Evolutionary conservation across 352 stramenopile genomes (phyloP), one percentile per base, ranked within the genome.

Genomic region (Globisporangium orthogonon): DNA sequence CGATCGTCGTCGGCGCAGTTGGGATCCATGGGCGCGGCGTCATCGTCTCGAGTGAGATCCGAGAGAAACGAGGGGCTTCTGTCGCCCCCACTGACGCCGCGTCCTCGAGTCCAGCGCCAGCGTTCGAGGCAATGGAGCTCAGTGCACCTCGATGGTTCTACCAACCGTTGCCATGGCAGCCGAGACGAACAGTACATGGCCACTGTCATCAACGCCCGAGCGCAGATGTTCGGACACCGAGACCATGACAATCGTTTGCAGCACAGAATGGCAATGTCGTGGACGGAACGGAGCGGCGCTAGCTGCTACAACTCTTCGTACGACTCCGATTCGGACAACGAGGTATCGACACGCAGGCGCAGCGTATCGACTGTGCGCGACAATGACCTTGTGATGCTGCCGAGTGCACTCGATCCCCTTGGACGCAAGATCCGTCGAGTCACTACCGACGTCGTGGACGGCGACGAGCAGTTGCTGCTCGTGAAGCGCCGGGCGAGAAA

Each of bases 401-500:
- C 76, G 15, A 89, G 74, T 47, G 53, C 72, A 18, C 58, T 89
- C 44, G 78, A 82, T 47, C 67, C 78, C 17, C 70, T 67, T 0
- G 76, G 78, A 0, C 68, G 62, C 52, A 83, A 75, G 39, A 82
- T 87, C 46, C 76, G 76, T 0, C 73, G 67, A 15, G 67, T 89
- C 35, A 72, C 69, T 51, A 86, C 73, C 7, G 62, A 78, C 43
- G 56, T 74, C 11, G 60, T 86, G 18, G 70, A 85, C 50, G 47
- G 62, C 31, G 61, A 86, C 31, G 78, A 88, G 52, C 73, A 83
- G 44, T 60, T 88, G 1, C 45, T 77, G 50, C 62, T 88, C 18
- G 76, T 88, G 35, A 86, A 86, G 60, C 66, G 76, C 5, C 62
- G 78, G 41, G 78, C 70, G 5, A 59, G 52, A 14, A 63, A 65